Evolutionary conservation across 495 filamentous ascomycete species (phyloP), one percentile per base, ranked within the genome.

Genomic region (Letharia columbiana): DNA sequence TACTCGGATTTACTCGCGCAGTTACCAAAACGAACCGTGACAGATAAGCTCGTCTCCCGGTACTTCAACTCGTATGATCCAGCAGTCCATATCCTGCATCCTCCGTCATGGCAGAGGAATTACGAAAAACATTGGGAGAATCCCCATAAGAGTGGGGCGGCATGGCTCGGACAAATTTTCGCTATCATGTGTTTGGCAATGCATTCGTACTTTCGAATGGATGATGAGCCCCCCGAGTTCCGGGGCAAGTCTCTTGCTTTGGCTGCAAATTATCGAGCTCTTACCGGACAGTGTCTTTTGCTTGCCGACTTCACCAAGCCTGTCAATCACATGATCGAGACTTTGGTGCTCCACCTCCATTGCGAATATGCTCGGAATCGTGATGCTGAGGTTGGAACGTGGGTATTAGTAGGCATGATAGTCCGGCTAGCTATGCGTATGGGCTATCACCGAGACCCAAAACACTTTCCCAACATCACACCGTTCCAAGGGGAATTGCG

Each of bases 361-460:
- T 88, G 89, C 42, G 90, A 96, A 76, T 89, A 89, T 71, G 83
- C 84, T 23, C 84, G 89, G 64, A 87, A 86, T 56, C 87, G 86
- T 77, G 91, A 96, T 69, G 83, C 89, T 15, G 92, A 97, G 66
- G 79, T 89, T 13, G 88, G 87, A 15, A 79, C 95, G 13, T 95
- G 92, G 87, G 79, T 96, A 58, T 83, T 94, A 63, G 81, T 86
- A 11, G 89, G 90, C 31, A 84, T 95, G 70, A 86, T 96, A 67
- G 86, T 90, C 35, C 86, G 93, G 64, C 77, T 96, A 63, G 91
- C 93, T 13, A 91, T 97, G 82, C 84, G 91, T 37, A 96, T 96
- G 91, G 94, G 94, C 58, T 95, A 96, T 67, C 94, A 99, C 72
- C 85, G 95, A 64, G 94, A 99, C 73, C 85, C 90, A 18, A 89